Base-by-base conservation (phyloP, 495 filamentous ascomycete species). In the Xanthoparmelia taractica region DNA sequence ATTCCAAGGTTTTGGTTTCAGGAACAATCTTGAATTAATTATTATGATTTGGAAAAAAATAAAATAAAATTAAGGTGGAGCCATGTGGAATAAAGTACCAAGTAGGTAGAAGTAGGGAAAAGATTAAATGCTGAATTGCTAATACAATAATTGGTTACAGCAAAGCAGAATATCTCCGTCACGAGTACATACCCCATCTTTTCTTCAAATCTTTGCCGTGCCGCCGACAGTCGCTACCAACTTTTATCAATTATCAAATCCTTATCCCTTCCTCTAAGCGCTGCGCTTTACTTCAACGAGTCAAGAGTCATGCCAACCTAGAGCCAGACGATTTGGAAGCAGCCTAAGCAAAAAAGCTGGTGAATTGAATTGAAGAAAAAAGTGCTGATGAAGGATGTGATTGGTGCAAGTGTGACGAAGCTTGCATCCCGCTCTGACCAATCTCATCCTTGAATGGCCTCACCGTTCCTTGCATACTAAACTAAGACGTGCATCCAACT, bases 251-350 rank as follows among this genome's bases (percentile, higher is more conserved):
- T 36, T 36, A 36, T 4, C 34, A 36, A 36, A 10, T 36, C 34
- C n/a, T n/a, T 36, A 36, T 33, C 34, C 18, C 41, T 50, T 60
- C 57, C 63, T 66, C 40, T 68, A 68, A 52, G 66, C 66, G 66
- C 66, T 60, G 54, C 66, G 66, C 66, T 65, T 63, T 43, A 40
- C 66, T 50, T 36, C 18, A 8, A 33, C 18, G 50, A 54, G 54
- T 63, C 27, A 55, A 33, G 37, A 37, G 33, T 63, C 37, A 50
- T 29, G 43, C 40, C 60, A 34, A 37, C 40, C 33, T 47, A 52
- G 15, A 23, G 52, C 37, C 60, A 47, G 60, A 63, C 37, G 52
- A 47, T 47, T n/a, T n/a, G n/a, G n/a, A n/a, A n/a, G n/a, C n/a
- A n/a, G n/a, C n/a, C n/a, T n/a, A n/a, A n/a, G n/a, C n/a, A n/a